Base-by-base conservation (phyloP, 148 eudicot genomes). In the Silene latifolia region DNA sequence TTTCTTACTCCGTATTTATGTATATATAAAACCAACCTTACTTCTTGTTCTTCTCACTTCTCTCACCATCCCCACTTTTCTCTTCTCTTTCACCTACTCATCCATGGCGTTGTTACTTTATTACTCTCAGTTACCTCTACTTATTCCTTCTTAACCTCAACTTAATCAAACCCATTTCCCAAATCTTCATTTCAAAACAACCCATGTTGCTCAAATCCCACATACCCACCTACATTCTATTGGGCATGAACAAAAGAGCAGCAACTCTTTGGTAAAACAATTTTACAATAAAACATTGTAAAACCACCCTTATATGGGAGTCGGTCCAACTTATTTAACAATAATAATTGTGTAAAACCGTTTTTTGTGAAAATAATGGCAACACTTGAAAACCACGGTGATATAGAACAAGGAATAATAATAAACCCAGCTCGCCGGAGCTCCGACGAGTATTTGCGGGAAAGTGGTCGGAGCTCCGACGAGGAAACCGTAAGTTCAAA, bases 381-480 rank as follows among this genome's bases (percentile, higher is more conserved):
- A 13, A 15, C 56, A 51, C 4, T 51, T 51, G 1, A 73, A 32
- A 12, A 69, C 46, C 69, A 12, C 46, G 64, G 21, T 72, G 83
- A 80, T 68, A 64, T 77, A 4, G 76, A 77, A 67, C 80, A 72
- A 17, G 82, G 77, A 27, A 42, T 73, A 14, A 21, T 72, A 25
- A 7, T 77, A 20, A 8, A 21, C 15, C 29, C 56, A 51, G 5
- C 7, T 23, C 73, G 35, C 67, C 78, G 79, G 20, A 4, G 46
- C 56, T 54, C 78, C 67, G 48, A 2, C 76, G 70, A 56, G 39
- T 77, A 65, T 5, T 72, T 47, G 39, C 78, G 54, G 17, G 79
- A 72, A 11, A 65, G 59, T 63, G 75, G 23, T 32, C 73, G 74
- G 14, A 63, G 82, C 75, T 78, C 79, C 79, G 76, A 72, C 71